Base-by-base conservation (phyloP, 2,329 filamentous ascomycete species). In the Penicillium hordei region DNA sequence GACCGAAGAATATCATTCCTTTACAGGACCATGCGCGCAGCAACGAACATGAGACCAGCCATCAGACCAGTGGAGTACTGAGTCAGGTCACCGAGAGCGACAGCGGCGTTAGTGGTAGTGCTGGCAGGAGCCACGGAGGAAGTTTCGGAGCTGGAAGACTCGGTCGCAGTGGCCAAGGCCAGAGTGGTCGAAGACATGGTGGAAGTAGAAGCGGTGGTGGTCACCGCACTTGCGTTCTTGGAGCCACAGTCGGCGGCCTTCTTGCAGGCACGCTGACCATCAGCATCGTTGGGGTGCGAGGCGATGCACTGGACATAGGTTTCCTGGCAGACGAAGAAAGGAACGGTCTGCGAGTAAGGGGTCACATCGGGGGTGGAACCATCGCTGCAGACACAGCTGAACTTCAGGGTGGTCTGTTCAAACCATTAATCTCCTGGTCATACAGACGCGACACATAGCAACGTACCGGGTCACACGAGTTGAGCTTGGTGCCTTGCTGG, bases 11-110 rank as follows among this genome's bases (percentile, higher is more conserved):
- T 15, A 51, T 42, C n/a, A 23, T 38, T 50, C 58, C 46, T 62
- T 70, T 83, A 88, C 71, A 88, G 72, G 60, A 84, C 76, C 60
- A 86, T 70, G 61, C 83, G 83, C 67, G 87, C 83, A 54, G 83
- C 73, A 50, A 81, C 79, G 57, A 84, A 74, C 61, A 86, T 72
- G 67, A 81, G 81, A 59, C 80, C 80, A 48, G 79, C 81, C 55
- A 86, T 70, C 40, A 78, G 67, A 53, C 79, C 78, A 53, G 81
- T 82, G 50, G 82, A 81, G 68, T 82, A 82, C 61, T 81, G 77
- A 4, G 56, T 67, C 78, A 76, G 49, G 73, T 76, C 63, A 78
- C 65, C 63, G 70, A 72, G 62, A 81, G 76, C 75, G 29, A 71
- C 72, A 48, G 82, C 83, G 59, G 78, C 81, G 60, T 75, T 65